phyloP scores from a whole-genome alignment of 1,139 yeast genomes.

The Debaryomyces nepalensis region DNA sequence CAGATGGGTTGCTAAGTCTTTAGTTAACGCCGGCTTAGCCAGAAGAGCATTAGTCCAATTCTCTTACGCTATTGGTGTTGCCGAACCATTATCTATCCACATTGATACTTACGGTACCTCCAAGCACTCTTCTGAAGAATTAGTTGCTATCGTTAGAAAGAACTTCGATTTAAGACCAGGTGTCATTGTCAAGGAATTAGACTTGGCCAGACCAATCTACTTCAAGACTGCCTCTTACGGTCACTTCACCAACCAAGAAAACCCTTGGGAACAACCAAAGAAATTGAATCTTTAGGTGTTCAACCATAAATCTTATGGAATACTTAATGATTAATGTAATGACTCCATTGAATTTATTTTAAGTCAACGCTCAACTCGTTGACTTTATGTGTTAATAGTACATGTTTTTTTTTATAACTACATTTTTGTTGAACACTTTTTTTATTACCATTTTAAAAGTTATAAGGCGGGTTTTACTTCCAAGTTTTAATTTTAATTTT shows the following conservation, averaged over 20 bases:
- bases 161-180: slow-evolving; percentile 99
- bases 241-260: slow-evolving; percentile 98
- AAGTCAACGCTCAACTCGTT: slow-evolving; percentile 61
- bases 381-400: slow-evolving; percentile 21
- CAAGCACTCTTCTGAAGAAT: slow-evolving; percentile 82
- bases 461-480: slow-evolving; percentile 18
- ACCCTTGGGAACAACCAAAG: slow-evolving; percentile 99
- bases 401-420: slow-evolving; percentile 16
- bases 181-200: slow-evolving; percentile 94
- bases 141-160: slow-evolving; percentile 85
- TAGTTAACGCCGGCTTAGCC: slow-evolving; percentile 92
- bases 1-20: slow-evolving; percentile 99
- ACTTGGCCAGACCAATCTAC: slow-evolving; percentile 98
- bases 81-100: slow-evolving; percentile 97
- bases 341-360: slow-evolving; percentile 34
- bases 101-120: slow-evolving; percentile 99
- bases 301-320: slow-evolving; percentile 5
- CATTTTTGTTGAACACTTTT: slow-evolving; percentile 15
- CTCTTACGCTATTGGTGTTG: slow-evolving; percentile 99
- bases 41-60: slow-evolving; percentile 98
- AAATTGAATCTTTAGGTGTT: slow-evolving; percentile 61
- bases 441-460: slow-evolving; percentile 11
- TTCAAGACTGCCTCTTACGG: slow-evolving; percentile 99
- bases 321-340: slow-evolving; percentile 49
- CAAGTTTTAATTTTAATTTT: slow-evolving; percentile 22